Percentiles rank a stretch among this genome's conserved stretches.
Evolutionary conservation across 441 rosid species (phyloP).

Genomic region (Caryocar brasiliense): DNA sequence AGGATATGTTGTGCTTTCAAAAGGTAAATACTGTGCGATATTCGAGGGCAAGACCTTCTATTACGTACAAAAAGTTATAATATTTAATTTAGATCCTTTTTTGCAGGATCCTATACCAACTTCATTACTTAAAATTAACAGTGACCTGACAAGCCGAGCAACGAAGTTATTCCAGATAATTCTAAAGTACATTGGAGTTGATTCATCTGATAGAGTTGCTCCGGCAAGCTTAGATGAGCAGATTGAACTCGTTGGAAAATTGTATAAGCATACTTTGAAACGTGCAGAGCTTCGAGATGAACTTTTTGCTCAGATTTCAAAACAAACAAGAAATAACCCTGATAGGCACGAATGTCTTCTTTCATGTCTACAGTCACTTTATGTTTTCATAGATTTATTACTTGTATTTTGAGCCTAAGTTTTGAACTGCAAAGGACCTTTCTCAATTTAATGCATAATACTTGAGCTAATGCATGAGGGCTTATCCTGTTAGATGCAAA

Average conservation of each 20-base stretch:
- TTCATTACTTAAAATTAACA: slow-evolving; percentile 72
- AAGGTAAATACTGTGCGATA: slow-evolving; percentile 37
- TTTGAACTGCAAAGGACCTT: not conserved
- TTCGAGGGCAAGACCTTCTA: not conserved
- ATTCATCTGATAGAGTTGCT: slow-evolving; percentile 68
- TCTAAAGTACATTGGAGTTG: slow-evolving; percentile 85
- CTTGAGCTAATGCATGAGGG: not conserved
- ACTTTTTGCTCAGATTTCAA: slow-evolving; percentile 90
- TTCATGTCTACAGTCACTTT: not conserved
- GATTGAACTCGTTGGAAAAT: slow-evolving; percentile 74
- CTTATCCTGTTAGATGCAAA: not conserved
- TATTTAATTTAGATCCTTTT: slow-evolving; percentile 12
- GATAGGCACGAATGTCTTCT: slow-evolving; percentile 40
- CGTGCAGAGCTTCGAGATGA: slow-evolving; percentile 93
- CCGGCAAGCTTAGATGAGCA: slow-evolving; percentile 72
- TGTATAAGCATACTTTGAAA: slow-evolving; percentile 80
- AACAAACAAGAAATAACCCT: slow-evolving; percentile 89
- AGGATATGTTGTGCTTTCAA: slow-evolving; percentile 94
- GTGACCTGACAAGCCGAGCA: slow-evolving; percentile 78
- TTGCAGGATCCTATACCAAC: slow-evolving; percentile 92
- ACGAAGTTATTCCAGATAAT: slow-evolving; percentile 77
- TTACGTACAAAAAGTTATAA: not conserved
- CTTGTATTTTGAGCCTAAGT: not conserved
- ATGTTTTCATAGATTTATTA: not conserved
- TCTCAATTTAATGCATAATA: not conserved